phyloP scores from a whole-genome alignment of 192 early-diverging fungal genomes.

The Rhizophagus sp. region DNA sequence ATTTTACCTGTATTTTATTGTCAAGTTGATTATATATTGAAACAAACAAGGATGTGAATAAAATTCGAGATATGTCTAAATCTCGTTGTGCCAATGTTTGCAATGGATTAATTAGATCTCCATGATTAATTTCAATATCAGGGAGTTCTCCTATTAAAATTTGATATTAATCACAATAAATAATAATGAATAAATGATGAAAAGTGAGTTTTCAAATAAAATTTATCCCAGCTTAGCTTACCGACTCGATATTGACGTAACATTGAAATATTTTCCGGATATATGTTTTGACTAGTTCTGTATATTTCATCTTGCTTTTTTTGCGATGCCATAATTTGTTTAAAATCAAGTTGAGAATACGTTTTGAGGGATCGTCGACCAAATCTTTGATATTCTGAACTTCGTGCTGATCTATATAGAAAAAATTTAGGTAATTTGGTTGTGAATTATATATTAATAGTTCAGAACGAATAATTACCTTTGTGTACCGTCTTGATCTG shows the following conservation, averaged over 20 bases:
- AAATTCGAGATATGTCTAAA: slow-evolving; percentile 56
- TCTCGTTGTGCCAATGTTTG: slow-evolving; percentile 59
- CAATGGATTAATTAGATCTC: slow-evolving; percentile 69
- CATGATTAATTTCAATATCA: slow-evolving; percentile 70
- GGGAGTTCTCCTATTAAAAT: slow-evolving; percentile 66
- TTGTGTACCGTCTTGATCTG: neutral
- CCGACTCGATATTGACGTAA: slow-evolving; percentile 19
- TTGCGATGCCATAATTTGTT: neutral
- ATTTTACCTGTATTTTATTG: slow-evolving; percentile 37
- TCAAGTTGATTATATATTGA: slow-evolving; percentile 37
- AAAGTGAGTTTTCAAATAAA: neutral
- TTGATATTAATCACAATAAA: neutral
- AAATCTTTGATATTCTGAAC: neutral
- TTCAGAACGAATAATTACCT: neutral
- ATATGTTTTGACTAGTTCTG: neutral
- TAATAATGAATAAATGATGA: neutral
- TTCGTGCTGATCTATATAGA: neutral
- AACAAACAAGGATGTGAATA: slow-evolving; percentile 45
- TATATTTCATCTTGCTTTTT: slow-evolving; percentile 4
- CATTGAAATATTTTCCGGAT: slow-evolving; percentile 2
- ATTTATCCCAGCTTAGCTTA: neutral
- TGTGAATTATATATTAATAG: neutral
- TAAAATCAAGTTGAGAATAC: neutral
- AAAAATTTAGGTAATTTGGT: neutral
- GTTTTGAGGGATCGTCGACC: neutral